A percentile compares a stretch with the other conserved stretches of the same genome.
These are phyloP conservation scores for Ajuga chamaepitys DNA, from an alignment of 257 asterid species.

Conservation along the genomic window DNA sequence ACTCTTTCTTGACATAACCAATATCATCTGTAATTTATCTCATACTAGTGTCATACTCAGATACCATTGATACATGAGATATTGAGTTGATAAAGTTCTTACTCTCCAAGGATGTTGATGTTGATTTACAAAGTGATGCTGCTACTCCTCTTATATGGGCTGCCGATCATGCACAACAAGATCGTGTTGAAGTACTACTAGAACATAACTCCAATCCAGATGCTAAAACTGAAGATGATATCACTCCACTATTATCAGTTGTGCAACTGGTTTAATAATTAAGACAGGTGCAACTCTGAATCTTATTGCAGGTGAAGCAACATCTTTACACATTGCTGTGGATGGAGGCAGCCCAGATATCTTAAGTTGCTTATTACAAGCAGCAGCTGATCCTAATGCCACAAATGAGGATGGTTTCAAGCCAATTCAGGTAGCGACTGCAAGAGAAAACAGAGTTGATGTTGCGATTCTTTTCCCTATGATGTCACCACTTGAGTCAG, in stretches of 20 bases:
- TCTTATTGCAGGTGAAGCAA: constrained; percentile 83
- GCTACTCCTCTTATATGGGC: constrained; percentile 97
- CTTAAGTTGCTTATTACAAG: constrained; percentile 65
- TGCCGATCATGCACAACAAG: constrained; percentile 84
- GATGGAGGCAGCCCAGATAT: constrained; percentile 69
- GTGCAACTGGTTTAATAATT: constrained; percentile 78
- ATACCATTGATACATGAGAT: too few species aligned
- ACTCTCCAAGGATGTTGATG: constrained; percentile 57
- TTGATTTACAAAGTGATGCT: constrained; percentile 79
- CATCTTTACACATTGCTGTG: constrained; percentile 93
- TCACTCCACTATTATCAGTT: constrained; percentile 80
- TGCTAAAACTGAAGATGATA: constrained; percentile 72
- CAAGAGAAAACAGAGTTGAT: constrained; percentile 52
- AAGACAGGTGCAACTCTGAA: constrained; percentile 86
- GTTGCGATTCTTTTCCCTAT: constrained; percentile 74
- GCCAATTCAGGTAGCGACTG: constrained; percentile 82
- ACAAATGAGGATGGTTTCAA: constrained; percentile 69
- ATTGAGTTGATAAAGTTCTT: constrained; percentile 55
- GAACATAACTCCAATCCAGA: constrained; percentile 79
- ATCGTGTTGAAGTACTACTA: constrained; percentile 67
- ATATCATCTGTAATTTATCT: too few species aligned
- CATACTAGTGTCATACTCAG: too few species aligned
- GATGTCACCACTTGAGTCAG: constrained; percentile 35
- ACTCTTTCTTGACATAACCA: too few species aligned
- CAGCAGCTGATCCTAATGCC: constrained; percentile 87